These are phyloP conservation scores for Kazachstania sp. DNA, from an alignment of 1,139 yeast species.

Conservation along the genomic window DNA sequence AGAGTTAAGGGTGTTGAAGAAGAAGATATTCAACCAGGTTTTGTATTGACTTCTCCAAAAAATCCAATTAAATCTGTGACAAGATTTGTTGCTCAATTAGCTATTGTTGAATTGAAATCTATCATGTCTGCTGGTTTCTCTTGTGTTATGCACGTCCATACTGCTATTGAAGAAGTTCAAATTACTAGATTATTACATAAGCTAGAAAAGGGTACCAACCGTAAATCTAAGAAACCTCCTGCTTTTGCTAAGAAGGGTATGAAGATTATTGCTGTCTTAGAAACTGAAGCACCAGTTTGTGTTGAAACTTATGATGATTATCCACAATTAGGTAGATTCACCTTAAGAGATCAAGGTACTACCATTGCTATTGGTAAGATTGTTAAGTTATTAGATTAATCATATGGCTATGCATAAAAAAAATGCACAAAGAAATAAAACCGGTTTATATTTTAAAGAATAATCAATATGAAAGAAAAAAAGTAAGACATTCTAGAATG, in stretches of 20 bases:
- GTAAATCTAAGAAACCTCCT: constrained; percentile 93
- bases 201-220: constrained; percentile 92
- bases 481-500: neutral
- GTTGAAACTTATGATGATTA: constrained; percentile 86
- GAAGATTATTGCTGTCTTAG: constrained; percentile 91
- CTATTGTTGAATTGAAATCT: constrained; percentile 90
- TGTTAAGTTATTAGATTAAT: constrained; percentile 51
- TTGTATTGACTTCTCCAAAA: constrained; percentile 75
- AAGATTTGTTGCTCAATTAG: constrained; percentile 89
- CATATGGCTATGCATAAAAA: neutral
- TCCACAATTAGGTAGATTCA: constrained; percentile 95
- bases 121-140: constrained; percentile 92
- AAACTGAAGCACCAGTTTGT: constrained; percentile 79
- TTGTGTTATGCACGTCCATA: constrained; percentile 97
- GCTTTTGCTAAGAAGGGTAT: constrained; percentile 98
- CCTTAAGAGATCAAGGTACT: constrained; percentile 95
- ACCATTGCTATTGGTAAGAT: constrained; percentile 98
- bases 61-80: constrained; percentile 89
- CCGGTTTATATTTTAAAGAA: neutral
- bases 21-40: constrained; percentile 89
- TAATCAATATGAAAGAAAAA: neutral
- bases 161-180: constrained; percentile 93
- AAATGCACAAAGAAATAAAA: neutral
- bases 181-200: constrained; percentile 80
- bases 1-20: constrained; percentile 94